phyloP scores from a whole-genome alignment of 129 eudicot species.

The Oenanthe sinensis region DNA sequence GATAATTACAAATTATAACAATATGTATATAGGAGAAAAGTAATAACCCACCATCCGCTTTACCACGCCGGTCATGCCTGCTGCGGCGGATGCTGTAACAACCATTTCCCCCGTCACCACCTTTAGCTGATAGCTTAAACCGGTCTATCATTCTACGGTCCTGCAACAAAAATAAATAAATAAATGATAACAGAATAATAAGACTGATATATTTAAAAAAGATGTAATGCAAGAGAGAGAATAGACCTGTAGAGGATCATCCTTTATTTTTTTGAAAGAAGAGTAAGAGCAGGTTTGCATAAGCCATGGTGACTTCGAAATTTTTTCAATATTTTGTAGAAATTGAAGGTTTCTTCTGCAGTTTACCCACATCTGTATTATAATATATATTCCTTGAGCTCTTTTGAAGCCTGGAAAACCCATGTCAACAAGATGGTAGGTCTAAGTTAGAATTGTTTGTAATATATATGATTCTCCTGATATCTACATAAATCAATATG shows the following conservation, averaged over 20 bases:
- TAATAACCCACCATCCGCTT: slow-evolving; percentile 68
- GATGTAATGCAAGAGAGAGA: not conserved
- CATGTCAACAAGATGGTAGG: not conserved
- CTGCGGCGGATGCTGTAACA: slow-evolving; percentile 81
- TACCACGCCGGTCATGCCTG: slow-evolving; percentile 70
- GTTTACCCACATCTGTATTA: slow-evolving; percentile 40
- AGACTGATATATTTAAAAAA: not conserved
- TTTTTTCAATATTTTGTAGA: slow-evolving; percentile 21
- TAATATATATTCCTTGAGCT: slow-evolving; percentile 3
- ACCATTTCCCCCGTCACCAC: slow-evolving; percentile 97
- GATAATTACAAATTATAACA: not conserved
- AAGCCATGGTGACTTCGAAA: slow-evolving; percentile 46
- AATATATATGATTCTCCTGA: not conserved
- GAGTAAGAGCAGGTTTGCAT: slow-evolving; percentile 34
- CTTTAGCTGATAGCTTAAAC: slow-evolving; percentile 68
- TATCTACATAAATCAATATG: not conserved
- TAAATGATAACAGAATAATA: not conserved
- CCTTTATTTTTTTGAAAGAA: slow-evolving; percentile 44
- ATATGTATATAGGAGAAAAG: not conserved
- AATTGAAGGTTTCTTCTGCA: slow-evolving; percentile 27
- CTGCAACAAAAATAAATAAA: slow-evolving; percentile 24
- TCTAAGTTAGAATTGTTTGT: not conserved
- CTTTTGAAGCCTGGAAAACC: not conserved
- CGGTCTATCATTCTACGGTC: slow-evolving; percentile 87
- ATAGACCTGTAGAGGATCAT: slow-evolving; percentile 76